A percentile compares a stretch with the other conserved stretches of the same genome.
Conservation (phyloP, 768 basidiomycete genomes). For the Lyophyllum atratum region DNA sequence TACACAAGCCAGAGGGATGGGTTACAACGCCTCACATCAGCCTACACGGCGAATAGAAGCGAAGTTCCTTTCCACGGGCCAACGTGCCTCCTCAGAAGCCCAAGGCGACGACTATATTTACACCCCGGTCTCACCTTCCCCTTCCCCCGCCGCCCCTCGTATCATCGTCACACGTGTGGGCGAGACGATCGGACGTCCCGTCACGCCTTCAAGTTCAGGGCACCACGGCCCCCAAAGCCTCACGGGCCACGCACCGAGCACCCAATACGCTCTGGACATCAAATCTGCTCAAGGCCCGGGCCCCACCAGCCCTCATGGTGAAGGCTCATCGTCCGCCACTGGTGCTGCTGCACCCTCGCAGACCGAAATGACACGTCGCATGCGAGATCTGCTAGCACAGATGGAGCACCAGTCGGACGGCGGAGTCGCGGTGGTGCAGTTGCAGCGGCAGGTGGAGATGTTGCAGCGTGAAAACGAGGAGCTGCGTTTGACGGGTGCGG, state of each 20-base stretch:
- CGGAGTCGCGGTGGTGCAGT: not conserved
- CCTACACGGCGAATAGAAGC: slow-evolving; percentile 19
- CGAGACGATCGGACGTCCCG: not conserved
- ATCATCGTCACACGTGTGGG: slow-evolving; percentile 10
- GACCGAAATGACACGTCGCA: slow-evolving; percentile 4
- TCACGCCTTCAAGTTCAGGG: slow-evolving; percentile 3
- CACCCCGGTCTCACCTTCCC: not conserved
- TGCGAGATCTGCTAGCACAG: slow-evolving; percentile 10
- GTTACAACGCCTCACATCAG: slow-evolving; percentile 12
- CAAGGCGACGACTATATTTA: not conserved
- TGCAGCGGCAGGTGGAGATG: slow-evolving; percentile 10
- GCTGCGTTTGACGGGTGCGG: not conserved
- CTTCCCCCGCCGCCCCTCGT: slow-evolving; percentile 1
- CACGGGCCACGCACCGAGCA: not conserved
- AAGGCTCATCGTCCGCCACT: not conserved
- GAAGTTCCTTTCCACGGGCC: slow-evolving; percentile 11
- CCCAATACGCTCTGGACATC: slow-evolving; percentile 2
- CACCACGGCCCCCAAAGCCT: slow-evolving; percentile 6
- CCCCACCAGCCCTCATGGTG: not conserved
- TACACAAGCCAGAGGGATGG: slow-evolving; percentile 14
- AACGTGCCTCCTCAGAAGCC: not conserved
- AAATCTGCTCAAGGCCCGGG: not conserved
- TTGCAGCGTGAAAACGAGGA: slow-evolving; percentile 13
- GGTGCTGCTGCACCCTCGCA: not conserved
- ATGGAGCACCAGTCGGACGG: slow-evolving; percentile 4